A percentile compares a stretch with the other conserved stretches of the same genome.
Evolutionary conservation across 345 rosid species (phyloP).

Genomic region (Firmiana major): DNA sequence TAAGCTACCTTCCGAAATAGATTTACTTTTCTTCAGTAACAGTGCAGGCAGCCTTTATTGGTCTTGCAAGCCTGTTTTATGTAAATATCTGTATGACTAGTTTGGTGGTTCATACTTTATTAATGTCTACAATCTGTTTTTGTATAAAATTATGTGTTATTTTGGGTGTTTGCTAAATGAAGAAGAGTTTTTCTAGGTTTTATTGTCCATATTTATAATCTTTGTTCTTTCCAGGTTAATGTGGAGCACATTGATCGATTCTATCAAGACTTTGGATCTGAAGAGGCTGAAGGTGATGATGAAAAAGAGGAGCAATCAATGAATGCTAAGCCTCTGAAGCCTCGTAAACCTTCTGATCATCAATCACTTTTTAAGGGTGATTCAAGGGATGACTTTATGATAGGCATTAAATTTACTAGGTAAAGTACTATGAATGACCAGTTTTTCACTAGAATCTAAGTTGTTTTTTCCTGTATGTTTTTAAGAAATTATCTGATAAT

Average conservation of each 20-base stretch:
- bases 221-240: conserved; percentile 50
- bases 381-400: conserved; percentile 66
- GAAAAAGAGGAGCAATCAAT: conserved; percentile 23
- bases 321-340: conserved; percentile 34
- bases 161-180: neutral
- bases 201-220: conserved; percentile 3
- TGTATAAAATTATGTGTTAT: neutral
- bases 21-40: neutral
- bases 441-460: neutral
- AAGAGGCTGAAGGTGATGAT: conserved; percentile 41
- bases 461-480: neutral
- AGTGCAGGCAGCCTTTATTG: neutral
- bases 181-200: conserved; percentile 3
- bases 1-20: neutral
- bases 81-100: neutral
- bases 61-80: neutral
- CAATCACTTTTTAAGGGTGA: conserved; percentile 79
- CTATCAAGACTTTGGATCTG: conserved; percentile 66
- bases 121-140: neutral
- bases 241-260: conserved; percentile 83
- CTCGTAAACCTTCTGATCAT: conserved; percentile 81
- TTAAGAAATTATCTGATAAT: neutral
- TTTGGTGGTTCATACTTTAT: neutral
- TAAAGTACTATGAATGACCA: conserved; percentile 19
- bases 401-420: conserved; percentile 94